Percentiles rank a stretch among this genome's conserved stretches.
Conservation (phyloP, 352 stramenopile species). For the Phytophthora foliorum region DNA sequence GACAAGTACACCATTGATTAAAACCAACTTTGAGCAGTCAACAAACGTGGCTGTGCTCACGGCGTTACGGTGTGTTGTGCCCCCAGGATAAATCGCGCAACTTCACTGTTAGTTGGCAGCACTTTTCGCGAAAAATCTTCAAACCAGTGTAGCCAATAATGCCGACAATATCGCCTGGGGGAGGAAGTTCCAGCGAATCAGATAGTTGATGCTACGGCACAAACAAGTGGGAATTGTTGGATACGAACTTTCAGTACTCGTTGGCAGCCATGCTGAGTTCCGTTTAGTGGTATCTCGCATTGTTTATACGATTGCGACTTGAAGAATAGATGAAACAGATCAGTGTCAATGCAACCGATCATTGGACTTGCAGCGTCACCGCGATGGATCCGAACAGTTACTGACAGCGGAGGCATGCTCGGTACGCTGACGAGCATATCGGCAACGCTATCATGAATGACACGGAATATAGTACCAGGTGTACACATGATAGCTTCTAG, state of each 20-base stretch:
- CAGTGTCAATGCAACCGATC: neutral
- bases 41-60: too few relatives aligned
- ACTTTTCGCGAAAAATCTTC: too few relatives aligned
- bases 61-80: too few relatives aligned
- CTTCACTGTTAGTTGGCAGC: too few relatives aligned
- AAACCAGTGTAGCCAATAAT: too few relatives aligned
- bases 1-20: too few relatives aligned
- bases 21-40: too few relatives aligned
- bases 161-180: too few relatives aligned
- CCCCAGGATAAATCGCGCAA: too few relatives aligned
- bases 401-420: neutral
- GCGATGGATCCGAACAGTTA: neutral
- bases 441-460: neutral
- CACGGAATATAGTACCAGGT: neutral
- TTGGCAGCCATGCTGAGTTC: neutral
- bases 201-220: too few relatives aligned
- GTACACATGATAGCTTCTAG: neutral
- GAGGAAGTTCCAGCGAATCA: too few relatives aligned
- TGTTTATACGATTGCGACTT: neutral
- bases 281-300: neutral
- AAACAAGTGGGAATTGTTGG: neutral
- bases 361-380: neutral
- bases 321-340: slow-evolving; percentile 9
- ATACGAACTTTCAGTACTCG: neutral
- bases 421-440: neutral